Evolutionary conservation across 2,329 filamentous ascomycete genomes (phyloP).

Genomic region (Fusarium verrucosum): DNA sequence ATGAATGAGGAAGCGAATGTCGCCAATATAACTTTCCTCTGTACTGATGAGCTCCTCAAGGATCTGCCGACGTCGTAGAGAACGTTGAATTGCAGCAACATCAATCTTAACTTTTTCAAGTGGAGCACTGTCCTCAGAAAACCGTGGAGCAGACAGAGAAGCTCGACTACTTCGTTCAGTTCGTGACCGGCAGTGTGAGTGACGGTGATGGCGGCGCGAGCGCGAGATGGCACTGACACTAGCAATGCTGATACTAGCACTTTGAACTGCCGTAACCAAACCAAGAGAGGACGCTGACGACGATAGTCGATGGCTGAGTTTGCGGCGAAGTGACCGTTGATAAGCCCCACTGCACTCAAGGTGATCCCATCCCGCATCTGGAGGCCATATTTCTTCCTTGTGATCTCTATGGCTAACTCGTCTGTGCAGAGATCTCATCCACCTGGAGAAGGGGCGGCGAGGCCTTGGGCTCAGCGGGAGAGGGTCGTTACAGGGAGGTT

Average conservation of each 20-base stretch:
- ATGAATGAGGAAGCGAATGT: slow-evolving; percentile 86
- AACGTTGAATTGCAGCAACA: slow-evolving; percentile 73
- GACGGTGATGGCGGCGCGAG: slow-evolving; percentile 62
- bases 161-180: slow-evolving; percentile 71
- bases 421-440: slow-evolving; percentile 75
- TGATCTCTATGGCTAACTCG: slow-evolving; percentile 58
- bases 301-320: slow-evolving; percentile 60
- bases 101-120: slow-evolving; percentile 68
- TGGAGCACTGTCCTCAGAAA: slow-evolving; percentile 72
- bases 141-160: slow-evolving; percentile 67
- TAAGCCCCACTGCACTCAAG: slow-evolving; percentile 1
- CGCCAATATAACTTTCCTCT: slow-evolving; percentile 88
- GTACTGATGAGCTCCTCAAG: slow-evolving; percentile 87
- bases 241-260: slow-evolving; percentile 79
- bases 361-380: slow-evolving; percentile 13
- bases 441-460: slow-evolving; percentile 71
- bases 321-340: slow-evolving; percentile 14
- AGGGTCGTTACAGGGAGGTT: slow-evolving; percentile 12
- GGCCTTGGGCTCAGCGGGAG: slow-evolving; percentile 19
- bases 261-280: slow-evolving; percentile 83
- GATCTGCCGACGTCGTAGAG: slow-evolving; percentile 79
- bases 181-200: slow-evolving; percentile 64
- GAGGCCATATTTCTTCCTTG: slow-evolving; percentile 36
- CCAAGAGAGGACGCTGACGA: slow-evolving; percentile 80
- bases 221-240: slow-evolving; percentile 74